Base-by-base conservation (phyloP, 352 stramenopile species). In the Phytopythium mirpurense region DNA sequence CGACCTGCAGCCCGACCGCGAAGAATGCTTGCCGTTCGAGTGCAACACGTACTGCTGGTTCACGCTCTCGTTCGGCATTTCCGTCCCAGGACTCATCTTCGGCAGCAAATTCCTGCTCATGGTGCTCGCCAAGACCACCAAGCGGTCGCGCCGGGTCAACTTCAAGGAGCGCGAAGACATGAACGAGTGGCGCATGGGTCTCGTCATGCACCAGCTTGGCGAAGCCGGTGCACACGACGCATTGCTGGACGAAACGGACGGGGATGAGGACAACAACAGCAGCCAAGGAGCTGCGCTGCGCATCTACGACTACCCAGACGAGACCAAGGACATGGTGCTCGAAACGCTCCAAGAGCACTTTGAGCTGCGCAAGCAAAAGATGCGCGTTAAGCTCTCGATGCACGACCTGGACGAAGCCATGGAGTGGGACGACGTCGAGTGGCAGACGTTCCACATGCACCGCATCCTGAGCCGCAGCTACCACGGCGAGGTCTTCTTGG, bases 41-140 rank as follows among this genome's bases (percentile, higher is more conserved):
- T 88, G 78, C 47, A 88, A 83, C 49, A 55, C 56, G 4, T 67
- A 74, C 11, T 88, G 78, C 55, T 88, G 78, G 78, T 47, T 86
- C n/a, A 88, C 78, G 11, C 61, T 88, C 24, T 60, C 65, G 14
- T 62, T 86, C 37, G 78, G 62, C 2, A 63, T 86, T 12, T 54
- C 64, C 10, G 67, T 88, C 40, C 74, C 78, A 1, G 36, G 74
- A 2, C 34, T 79, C 18, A 72, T 88, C 41, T 78, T 86, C 41
- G 59, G 70, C 35, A 69, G 68, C 58, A 86, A 85, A 21, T 72
- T 81, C 7, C 46, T 83, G 34, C 41, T 86, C 1, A 61, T 74
- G 19, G 35, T 74, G 26, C 70, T 77, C 35, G 70, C 66, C 36
- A 74, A 72, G 31, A 70, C 62, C 32, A 78, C 67, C 19, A 68